Conservation (phyloP, 257 asterid species). For the Solanum appendiculatum region DNA sequence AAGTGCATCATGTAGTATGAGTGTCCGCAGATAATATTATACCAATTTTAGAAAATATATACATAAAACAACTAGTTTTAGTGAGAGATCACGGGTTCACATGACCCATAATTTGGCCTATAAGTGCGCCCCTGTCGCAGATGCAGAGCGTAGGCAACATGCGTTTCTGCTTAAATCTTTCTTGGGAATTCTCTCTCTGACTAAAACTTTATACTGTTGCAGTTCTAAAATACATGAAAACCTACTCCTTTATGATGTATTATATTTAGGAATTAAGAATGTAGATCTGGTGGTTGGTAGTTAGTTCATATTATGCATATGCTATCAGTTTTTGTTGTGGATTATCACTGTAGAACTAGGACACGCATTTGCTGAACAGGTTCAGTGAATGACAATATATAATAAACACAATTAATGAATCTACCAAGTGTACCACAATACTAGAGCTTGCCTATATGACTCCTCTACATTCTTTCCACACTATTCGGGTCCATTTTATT, state of each 20-base stretch:
- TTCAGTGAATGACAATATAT: neutral
- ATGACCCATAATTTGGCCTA: neutral
- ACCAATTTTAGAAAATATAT: neutral
- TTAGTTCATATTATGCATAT: neutral
- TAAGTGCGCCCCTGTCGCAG: neutral
- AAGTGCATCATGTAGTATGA: neutral
- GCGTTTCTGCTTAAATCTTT: neutral
- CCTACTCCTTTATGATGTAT: neutral
- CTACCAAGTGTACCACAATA: neutral
- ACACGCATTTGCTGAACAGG: neutral
- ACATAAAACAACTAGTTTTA: neutral
- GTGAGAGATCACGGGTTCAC: neutral
- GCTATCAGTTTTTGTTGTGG: neutral
- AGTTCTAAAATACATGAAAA: neutral
- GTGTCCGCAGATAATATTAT: neutral
- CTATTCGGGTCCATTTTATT: neutral
- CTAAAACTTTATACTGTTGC: neutral
- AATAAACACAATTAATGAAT: neutral
- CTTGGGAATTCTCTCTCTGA: too few species aligned
- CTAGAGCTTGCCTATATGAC: neutral
- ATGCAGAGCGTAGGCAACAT: neutral
- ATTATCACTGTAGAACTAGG: neutral
- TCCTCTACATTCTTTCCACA: neutral
- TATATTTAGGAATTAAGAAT: neutral
- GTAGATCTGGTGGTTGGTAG: neutral